phyloP scores from a whole-genome alignment of 1,139 yeast genomes.

The Candida labiduridarum region DNA sequence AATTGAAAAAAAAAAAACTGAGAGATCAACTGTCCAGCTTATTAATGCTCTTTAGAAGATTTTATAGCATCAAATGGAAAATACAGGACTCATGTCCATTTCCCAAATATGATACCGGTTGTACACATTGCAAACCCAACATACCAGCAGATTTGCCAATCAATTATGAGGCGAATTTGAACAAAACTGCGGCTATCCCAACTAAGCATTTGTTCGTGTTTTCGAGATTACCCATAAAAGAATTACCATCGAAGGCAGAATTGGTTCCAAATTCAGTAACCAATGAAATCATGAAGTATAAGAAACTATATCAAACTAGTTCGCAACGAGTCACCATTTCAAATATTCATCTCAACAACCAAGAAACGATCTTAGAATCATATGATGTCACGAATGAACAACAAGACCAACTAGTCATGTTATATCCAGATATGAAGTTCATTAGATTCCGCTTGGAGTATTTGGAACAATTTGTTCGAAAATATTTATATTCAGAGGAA shows the following conservation, averaged over 20 bases:
- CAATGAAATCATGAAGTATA: constrained; percentile 26
- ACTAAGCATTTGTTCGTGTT: constrained; percentile 60
- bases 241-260: constrained; percentile 65
- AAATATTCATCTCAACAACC: constrained; percentile 30
- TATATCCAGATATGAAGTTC: constrained; percentile 60
- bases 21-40: constrained; percentile 17
- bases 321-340: constrained; percentile 25
- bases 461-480: constrained; percentile 43
- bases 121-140: constrained; percentile 57
- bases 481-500: constrained; percentile 27
- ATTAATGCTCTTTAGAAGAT: constrained; percentile 7
- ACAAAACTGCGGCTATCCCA: constrained; percentile 48
- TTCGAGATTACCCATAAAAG: constrained; percentile 39
- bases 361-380: constrained; percentile 16
- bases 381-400: constrained; percentile 14
- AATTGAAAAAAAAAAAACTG: not conserved
- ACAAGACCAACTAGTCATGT: constrained; percentile 30
- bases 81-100: constrained; percentile 42
- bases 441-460: constrained; percentile 35
- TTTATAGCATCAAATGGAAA: constrained; percentile 13
- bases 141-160: constrained; percentile 47
- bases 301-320: constrained; percentile 3
- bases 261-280: constrained; percentile 38
- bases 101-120: constrained; percentile 60
- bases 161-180: constrained; percentile 38